Evolutionary conservation across 1,284 basidiomycete genomes (phyloP), one percentile per base, ranked within the genome.

Genomic region (Mrakiaceae sp.): DNA sequence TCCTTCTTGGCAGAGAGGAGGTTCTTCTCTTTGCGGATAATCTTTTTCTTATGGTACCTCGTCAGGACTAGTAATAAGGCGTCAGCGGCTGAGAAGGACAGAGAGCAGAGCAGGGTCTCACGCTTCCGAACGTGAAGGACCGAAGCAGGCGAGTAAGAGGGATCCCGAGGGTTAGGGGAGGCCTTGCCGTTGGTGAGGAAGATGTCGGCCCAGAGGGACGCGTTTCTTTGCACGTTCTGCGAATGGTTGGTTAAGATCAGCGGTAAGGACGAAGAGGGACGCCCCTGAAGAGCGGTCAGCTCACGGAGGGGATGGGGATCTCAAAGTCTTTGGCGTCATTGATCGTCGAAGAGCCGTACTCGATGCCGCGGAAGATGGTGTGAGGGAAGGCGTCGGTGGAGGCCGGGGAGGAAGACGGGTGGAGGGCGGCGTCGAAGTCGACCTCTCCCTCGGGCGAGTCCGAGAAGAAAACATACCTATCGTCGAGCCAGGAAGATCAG

Each of bases 61-160:
- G 91, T 94, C 67, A 98, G 78, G 52, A 88, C 91, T 95, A 70
- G 4, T 9, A 57, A 49, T 58, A 59, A 60, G 58, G 48, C 65
- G 58, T 67, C 40, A 67, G 46, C 58, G 53, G 51, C 44, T 46
- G 62, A 54, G 16, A 53, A 52, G 56, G 65, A 58, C 57, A 49
- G 50, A 49, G 40, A 40, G 46, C 43, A n/a, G 43, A 10, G 50
- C 48, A 40, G 46, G 60, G 11, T 39, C 87, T 64, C 72, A 92
- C 90, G 79, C 78, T 95, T 95, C 65, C 89, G 81, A 67, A 86
- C 78, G 70, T 88, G 83, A 64, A 87, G 84, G n/a, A 93, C 81
- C 47, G 84, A 79, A 7, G 77, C 75, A 1, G 80, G 77, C 60
- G 82, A 78, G 71, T 82, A 89, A 0, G 74, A 74, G 6, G 78